Evolutionary conservation across 2,329 filamentous ascomycete species (phyloP).

Genomic region (Trichophyton verrucosum): DNA sequence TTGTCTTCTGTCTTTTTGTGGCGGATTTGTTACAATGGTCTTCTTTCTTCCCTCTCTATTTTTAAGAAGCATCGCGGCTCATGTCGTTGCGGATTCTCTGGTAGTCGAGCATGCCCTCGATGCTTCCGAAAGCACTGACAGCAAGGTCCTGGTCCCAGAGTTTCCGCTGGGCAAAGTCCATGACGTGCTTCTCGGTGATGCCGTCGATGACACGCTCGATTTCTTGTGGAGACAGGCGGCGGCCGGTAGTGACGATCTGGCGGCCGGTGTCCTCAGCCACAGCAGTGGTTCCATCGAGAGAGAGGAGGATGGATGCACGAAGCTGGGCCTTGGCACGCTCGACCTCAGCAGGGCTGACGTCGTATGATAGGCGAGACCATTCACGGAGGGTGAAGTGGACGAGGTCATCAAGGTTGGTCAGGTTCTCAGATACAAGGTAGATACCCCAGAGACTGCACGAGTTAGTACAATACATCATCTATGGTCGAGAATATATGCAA

Average conservation of each 20-base stretch:
- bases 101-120: slow-evolving; percentile 61
- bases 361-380: slow-evolving; percentile 88
- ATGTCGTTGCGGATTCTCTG: slow-evolving; percentile 58
- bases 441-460: slow-evolving; percentile 85
- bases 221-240: slow-evolving; percentile 80
- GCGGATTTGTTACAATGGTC: not conserved
- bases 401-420: slow-evolving; percentile 80
- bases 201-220: slow-evolving; percentile 82
- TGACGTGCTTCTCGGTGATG: slow-evolving; percentile 92
- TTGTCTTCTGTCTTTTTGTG: not conserved
- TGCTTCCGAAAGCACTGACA: slow-evolving; percentile 80
- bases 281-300: slow-evolving; percentile 92
- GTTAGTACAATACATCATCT: slow-evolving; percentile 8
- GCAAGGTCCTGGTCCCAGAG: slow-evolving; percentile 97
- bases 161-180: slow-evolving; percentile 89
- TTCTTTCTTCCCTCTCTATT: not conserved
- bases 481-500: not conserved
- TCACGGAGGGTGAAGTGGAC: slow-evolving; percentile 97
- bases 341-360: slow-evolving; percentile 77
- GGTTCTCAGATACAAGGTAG: slow-evolving; percentile 88
- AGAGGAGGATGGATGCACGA: slow-evolving; percentile 94
- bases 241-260: slow-evolving; percentile 94
- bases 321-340: slow-evolving; percentile 99
- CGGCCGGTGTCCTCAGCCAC: slow-evolving; percentile 97
- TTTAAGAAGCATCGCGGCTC: slow-evolving; percentile 54